Evolutionary conservation across 176 grass and related monocot genomes (phyloP).

Genomic region (Miscanthus lutarioriparius): DNA sequence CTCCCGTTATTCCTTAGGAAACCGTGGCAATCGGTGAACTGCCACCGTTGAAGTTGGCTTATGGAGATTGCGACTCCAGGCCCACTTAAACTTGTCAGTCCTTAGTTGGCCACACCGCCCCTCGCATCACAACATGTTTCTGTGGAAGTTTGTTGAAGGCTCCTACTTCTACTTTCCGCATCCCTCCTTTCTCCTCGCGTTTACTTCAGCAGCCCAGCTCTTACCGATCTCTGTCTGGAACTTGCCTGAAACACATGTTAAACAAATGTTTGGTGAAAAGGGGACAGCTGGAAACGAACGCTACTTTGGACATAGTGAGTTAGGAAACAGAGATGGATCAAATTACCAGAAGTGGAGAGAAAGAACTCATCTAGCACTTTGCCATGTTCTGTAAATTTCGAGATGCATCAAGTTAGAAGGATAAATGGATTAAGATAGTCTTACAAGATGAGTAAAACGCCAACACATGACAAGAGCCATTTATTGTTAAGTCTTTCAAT

Average conservation of each 20-base stretch:
- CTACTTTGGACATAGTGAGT: not conserved
- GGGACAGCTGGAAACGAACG: not conserved
- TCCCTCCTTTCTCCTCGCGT: constrained; percentile 66
- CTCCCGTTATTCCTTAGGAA: constrained; percentile 19
- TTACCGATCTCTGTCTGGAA: constrained; percentile 92
- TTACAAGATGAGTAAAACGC: not conserved
- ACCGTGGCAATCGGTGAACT: not conserved
- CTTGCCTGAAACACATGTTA: constrained; percentile 64
- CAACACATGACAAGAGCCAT: not conserved
- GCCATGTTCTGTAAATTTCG: constrained; percentile 70
- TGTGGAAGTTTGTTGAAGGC: not conserved
- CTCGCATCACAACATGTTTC: not conserved
- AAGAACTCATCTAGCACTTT: constrained; percentile 95
- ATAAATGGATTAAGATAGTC: constrained; percentile 19
- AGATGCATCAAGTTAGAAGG: not conserved
- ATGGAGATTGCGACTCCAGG: not conserved
- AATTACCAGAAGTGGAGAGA: constrained; percentile 86
- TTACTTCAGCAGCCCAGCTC: constrained; percentile 91
- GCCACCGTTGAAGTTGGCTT: not conserved
- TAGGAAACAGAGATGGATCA: constrained; percentile 12
- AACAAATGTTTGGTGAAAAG: constrained; percentile 16
- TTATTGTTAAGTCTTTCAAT: not conserved
- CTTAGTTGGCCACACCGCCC: not conserved
- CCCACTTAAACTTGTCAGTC: not conserved
- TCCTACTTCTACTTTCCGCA: constrained; percentile 38